A percentile compares a stretch with the other conserved stretches of the same genome.
Conservation (phyloP, 139 green algal genomes). For the Chlorella vulgaris region DNA sequence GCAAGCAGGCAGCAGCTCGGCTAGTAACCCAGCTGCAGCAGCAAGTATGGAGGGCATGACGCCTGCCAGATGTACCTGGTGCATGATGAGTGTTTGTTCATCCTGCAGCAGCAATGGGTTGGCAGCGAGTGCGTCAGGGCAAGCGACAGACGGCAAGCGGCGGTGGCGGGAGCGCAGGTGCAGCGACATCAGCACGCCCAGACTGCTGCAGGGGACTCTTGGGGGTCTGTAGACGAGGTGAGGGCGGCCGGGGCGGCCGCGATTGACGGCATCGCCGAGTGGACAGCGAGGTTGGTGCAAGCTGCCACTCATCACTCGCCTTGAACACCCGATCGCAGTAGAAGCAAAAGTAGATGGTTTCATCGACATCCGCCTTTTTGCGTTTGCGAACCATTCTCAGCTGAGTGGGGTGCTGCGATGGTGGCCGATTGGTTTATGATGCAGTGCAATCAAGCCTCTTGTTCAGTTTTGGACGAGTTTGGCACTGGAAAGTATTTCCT, state of each 20-base stretch:
- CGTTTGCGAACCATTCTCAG: conserved; percentile 65
- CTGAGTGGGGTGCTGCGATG: neutral
- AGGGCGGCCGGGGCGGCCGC: no score
- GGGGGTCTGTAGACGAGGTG: no score
- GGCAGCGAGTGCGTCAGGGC: neutral
- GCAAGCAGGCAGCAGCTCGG: no score
- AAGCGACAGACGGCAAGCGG: neutral
- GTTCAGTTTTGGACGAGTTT: no score
- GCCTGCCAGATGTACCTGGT: no score
- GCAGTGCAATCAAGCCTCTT: neutral
- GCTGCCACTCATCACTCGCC: neutral
- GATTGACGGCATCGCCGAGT: no score
- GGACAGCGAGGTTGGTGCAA: no score
- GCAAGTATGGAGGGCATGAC: no score
- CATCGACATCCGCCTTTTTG: conserved; percentile 57
- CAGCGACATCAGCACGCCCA: no score
- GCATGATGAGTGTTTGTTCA: conserved; percentile 85
- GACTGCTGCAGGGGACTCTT: no score
- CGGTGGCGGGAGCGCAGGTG: neutral
- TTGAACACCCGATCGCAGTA: conserved; percentile 81
- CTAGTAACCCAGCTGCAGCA: no score
- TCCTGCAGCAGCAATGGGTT: conserved; percentile 66
- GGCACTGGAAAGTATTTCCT: no score
- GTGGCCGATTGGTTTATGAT: neutral
- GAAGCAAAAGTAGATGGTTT: conserved; percentile 78